phyloP scores from a whole-genome alignment of 2,329 filamentous ascomycete genomes.

The Curvularia hawaiiensis region DNA sequence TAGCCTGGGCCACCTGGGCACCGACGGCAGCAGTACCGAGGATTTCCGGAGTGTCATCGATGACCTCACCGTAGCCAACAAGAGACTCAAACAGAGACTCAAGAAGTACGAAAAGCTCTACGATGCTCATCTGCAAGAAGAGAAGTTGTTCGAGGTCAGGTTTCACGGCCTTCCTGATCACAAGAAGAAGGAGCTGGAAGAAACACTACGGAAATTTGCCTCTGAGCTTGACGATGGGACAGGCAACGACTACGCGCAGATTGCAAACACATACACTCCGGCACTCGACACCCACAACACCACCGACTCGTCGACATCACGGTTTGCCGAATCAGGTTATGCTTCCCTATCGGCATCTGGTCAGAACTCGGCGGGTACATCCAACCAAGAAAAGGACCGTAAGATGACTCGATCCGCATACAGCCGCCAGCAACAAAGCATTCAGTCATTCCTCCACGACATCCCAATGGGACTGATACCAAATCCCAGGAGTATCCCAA shows the following conservation, averaged over 20 bases:
- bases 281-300: conserved; percentile 61
- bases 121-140: conserved; percentile 69
- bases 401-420: conserved; percentile 40
- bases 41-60: conserved; percentile 85
- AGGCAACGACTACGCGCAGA: conserved; percentile 26
- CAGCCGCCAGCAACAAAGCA: conserved; percentile 54
- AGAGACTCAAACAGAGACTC: conserved; percentile 74
- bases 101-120: conserved; percentile 72
- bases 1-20: conserved; percentile 48
- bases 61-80: conserved; percentile 83
- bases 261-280: conserved; percentile 46
- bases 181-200: conserved; percentile 79
- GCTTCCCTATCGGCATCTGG: conserved; percentile 64
- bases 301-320: conserved; percentile 60
- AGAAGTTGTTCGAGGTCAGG: conserved; percentile 83
- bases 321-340: conserved; percentile 61
- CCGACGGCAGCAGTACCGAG: conserved; percentile 66
- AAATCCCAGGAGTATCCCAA: conserved; percentile 55
- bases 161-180: conserved; percentile 73
- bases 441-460: conserved; percentile 72
- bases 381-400: conserved; percentile 37
- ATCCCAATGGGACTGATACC: conserved; percentile 74
- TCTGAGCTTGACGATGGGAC: conserved; percentile 60
- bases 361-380: conserved; percentile 50
- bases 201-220: conserved; percentile 73